Evolutionary conservation across 768 basidiomycete species (phyloP).

Genomic region (Boletus tylopilopsis): DNA sequence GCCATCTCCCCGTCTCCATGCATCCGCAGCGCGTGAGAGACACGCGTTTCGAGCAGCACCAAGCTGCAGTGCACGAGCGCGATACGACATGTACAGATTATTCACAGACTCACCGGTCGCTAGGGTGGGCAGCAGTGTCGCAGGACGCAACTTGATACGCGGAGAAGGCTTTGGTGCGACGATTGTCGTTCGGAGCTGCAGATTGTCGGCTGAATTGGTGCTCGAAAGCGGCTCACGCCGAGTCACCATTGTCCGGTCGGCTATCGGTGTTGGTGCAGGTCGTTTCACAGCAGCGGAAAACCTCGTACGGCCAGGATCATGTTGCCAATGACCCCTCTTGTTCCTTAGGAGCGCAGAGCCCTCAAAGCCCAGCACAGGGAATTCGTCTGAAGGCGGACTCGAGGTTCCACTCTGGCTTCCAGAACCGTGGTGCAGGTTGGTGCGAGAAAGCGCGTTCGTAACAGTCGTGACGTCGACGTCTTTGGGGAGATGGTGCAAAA

Average conservation of each 20-base stretch:
- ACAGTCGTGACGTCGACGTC: slow-evolving; percentile 76
- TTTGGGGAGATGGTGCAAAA: slow-evolving; percentile 86
- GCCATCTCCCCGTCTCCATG: slow-evolving; percentile 93
- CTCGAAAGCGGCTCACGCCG: slow-evolving; percentile 57
- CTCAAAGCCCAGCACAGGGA: slow-evolving; percentile 62
- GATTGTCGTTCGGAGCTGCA: slow-evolving; percentile 64
- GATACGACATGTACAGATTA: slow-evolving; percentile 83
- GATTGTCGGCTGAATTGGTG: slow-evolving; percentile 47
- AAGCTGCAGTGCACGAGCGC: slow-evolving; percentile 83
- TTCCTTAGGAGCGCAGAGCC: slow-evolving; percentile 34
- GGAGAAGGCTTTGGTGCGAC: slow-evolving; percentile 81
- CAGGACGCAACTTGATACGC: slow-evolving; percentile 78
- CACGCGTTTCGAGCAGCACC: slow-evolving; percentile 94
- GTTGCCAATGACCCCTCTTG: slow-evolving; percentile 45
- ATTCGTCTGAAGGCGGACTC: slow-evolving; percentile 49
- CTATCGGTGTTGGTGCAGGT: slow-evolving; percentile 27
- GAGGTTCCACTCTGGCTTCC: slow-evolving; percentile 36
- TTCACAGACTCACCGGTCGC: slow-evolving; percentile 81
- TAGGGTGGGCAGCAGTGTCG: slow-evolving; percentile 82
- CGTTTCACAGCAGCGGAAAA: slow-evolving; percentile 92
- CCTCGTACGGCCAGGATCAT: slow-evolving; percentile 84
- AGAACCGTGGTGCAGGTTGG: slow-evolving; percentile 46
- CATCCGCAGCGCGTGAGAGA: slow-evolving; percentile 91
- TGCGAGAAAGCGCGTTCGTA: slow-evolving; percentile 63
- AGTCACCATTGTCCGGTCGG: slow-evolving; percentile 41